Conservation (phyloP, 495 filamentous ascomycete genomes). For the Terfezia claveryi region DNA sequence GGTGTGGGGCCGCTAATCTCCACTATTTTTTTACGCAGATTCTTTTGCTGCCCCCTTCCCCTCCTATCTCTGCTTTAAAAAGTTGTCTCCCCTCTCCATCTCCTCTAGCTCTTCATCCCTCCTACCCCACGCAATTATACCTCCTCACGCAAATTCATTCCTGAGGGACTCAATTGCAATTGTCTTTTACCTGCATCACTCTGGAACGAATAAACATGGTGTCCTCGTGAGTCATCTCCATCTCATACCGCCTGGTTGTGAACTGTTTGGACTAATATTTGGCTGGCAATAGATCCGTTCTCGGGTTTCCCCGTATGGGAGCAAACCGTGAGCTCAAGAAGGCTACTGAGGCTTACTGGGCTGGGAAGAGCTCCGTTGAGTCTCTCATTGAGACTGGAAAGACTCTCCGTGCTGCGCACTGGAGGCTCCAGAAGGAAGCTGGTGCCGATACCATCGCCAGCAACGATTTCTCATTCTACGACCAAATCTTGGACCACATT, state of each 20-base stretch:
- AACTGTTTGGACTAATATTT: too few relatives aligned
- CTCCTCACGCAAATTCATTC: too few relatives aligned
- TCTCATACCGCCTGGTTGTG: too few relatives aligned
- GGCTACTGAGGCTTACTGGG: constrained; percentile 96
- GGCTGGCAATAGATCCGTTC: constrained; percentile 29
- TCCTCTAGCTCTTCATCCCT: too few relatives aligned
- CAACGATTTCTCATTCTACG: constrained; percentile 98
- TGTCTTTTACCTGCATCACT: too few relatives aligned
- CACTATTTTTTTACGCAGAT: too few relatives aligned
- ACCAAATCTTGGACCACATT: constrained; percentile 96
- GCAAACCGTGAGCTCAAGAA: constrained; percentile 98
- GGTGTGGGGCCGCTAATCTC: too few relatives aligned
- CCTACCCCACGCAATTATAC: too few relatives aligned
- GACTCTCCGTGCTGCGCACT: constrained; percentile 85
- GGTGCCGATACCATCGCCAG: constrained; percentile 92
- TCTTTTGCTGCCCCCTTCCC: too few relatives aligned
- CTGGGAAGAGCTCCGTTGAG: constrained; percentile 68
- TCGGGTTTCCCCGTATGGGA: constrained; percentile 88
- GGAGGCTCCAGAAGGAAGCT: constrained; percentile 97
- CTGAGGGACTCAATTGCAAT: too few relatives aligned
- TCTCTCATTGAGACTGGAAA: constrained; percentile 84
- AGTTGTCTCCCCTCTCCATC: too few relatives aligned
- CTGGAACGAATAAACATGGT: not conserved
- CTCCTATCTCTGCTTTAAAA: too few relatives aligned
- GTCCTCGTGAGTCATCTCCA: not conserved